Conservation (phyloP, 1,284 basidiomycete genomes). For the Ceratobasidium sp. region DNA sequence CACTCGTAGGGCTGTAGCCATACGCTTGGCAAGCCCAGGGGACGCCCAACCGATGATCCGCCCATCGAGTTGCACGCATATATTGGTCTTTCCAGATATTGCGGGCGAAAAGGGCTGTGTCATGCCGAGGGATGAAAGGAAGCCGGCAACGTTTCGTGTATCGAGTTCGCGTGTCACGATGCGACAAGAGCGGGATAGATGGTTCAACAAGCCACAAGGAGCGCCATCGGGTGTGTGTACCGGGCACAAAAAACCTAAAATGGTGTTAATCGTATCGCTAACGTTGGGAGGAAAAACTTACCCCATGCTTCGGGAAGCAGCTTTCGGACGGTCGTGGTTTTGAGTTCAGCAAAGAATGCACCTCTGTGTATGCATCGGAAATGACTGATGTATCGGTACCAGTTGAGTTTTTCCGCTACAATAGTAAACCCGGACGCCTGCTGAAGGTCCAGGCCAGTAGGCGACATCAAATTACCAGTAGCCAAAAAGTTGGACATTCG, state of each 20-base stretch:
- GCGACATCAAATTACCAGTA: slow-evolving; percentile 96
- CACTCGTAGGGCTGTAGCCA: slow-evolving; percentile 87
- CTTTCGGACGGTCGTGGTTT: slow-evolving; percentile 98
- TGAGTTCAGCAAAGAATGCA: slow-evolving; percentile 99
- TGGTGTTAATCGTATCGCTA: no score
- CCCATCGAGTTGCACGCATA: slow-evolving; percentile 95
- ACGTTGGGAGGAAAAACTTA: slow-evolving; percentile 57
- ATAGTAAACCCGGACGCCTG: slow-evolving; percentile 98
- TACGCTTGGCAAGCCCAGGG: slow-evolving; percentile 77
- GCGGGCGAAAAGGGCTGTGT: slow-evolving; percentile 85
- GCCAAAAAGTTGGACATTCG: slow-evolving; percentile 96
- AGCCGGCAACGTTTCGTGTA: slow-evolving; percentile 81
- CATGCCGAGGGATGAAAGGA: slow-evolving; percentile 94
- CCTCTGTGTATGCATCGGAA: slow-evolving; percentile 99
- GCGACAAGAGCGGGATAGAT: slow-evolving; percentile 94
- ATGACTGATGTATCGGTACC: slow-evolving; percentile 98
- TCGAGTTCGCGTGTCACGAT: slow-evolving; percentile 86
- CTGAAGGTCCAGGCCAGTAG: slow-evolving; percentile 95
- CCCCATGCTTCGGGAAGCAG: slow-evolving; percentile 98
- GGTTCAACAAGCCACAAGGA: slow-evolving; percentile 98
- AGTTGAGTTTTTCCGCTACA: slow-evolving; percentile 99
- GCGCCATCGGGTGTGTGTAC: slow-evolving; percentile 99
- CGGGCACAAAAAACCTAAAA: slow-evolving; percentile 92
- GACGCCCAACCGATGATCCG: slow-evolving; percentile 96
- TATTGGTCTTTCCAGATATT: slow-evolving; percentile 83